A percentile compares a stretch with the other conserved stretches of the same genome.
These are phyloP conservation scores for Capsella bursapastoris DNA, from an alignment of 345 rosid species.

Conservation along the genomic window DNA sequence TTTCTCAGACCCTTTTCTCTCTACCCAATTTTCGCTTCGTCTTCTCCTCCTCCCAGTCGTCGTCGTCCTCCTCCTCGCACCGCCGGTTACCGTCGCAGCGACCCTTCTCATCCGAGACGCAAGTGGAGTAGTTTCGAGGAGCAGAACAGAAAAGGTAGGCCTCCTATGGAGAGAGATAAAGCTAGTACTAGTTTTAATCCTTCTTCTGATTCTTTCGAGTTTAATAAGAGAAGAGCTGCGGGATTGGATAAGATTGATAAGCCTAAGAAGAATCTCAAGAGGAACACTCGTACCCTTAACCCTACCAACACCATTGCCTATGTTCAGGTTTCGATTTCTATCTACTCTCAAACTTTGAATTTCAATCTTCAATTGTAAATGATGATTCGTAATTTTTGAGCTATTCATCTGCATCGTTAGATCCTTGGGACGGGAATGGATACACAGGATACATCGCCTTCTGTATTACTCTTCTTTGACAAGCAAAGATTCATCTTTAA, in stretches of 20 bases:
- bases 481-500: slow-evolving; percentile 95
- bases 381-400: not conserved
- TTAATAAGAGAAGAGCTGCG: slow-evolving; percentile 83
- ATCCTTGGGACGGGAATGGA: slow-evolving; percentile 98
- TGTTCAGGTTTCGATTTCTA: slow-evolving; percentile 65
- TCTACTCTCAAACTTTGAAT: not conserved
- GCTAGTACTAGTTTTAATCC: slow-evolving; percentile 5
- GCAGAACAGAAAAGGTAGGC: slow-evolving; percentile 34
- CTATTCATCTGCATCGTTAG: slow-evolving; percentile 42
- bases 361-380: not conserved
- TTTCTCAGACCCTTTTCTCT: slow-evolving; percentile 43
- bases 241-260: slow-evolving; percentile 64
- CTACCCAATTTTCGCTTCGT: slow-evolving; percentile 43
- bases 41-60: slow-evolving; percentile 40
- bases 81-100: slow-evolving; percentile 38
- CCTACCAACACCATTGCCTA: slow-evolving; percentile 87
- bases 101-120: slow-evolving; percentile 48
- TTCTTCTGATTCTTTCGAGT: slow-evolving; percentile 54
- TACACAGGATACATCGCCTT: slow-evolving; percentile 97
- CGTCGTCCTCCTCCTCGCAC: slow-evolving; percentile 51
- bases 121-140: slow-evolving; percentile 46
- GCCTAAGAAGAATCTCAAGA: slow-evolving; percentile 71
- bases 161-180: slow-evolving; percentile 53
- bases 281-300: slow-evolving; percentile 71
- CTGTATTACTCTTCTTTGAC: slow-evolving; percentile 93